phyloP scores from a whole-genome alignment of 2,329 filamentous ascomycete species.

The Microascus cirrosus region DNA sequence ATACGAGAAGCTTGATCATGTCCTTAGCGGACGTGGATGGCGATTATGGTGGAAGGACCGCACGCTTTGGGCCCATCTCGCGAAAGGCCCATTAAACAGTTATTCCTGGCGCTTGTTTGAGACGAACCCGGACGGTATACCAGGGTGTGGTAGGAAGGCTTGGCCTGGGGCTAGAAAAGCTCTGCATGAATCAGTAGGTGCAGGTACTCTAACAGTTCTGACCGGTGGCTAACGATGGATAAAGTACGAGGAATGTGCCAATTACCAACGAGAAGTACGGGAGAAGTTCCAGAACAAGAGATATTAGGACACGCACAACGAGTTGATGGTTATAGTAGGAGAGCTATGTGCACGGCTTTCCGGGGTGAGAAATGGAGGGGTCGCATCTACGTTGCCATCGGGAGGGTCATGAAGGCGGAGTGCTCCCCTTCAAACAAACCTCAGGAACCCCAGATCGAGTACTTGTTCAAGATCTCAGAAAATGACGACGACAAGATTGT shows the following conservation, averaged over 20 bases:
- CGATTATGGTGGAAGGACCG: constrained; percentile 13
- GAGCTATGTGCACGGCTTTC: no score
- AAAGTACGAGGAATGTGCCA: not conserved
- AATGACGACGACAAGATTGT: constrained; percentile 38
- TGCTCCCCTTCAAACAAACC: constrained; percentile 33
- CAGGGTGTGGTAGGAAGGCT: constrained; percentile 13
- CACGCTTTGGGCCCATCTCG: constrained; percentile 13
- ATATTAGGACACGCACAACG: not conserved
- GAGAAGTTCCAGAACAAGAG: not conserved
- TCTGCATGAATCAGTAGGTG: constrained; percentile 11
- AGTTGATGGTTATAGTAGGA: no score
- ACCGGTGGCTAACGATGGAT: not conserved
- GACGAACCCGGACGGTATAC: constrained; percentile 13
- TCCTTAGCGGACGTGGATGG: constrained; percentile 12
- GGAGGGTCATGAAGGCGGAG: constrained; percentile 38
- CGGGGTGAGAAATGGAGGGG: constrained; percentile 15
- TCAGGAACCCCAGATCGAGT: constrained; percentile 27
- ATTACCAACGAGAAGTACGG: not conserved
- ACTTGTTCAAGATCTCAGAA: constrained; percentile 30
- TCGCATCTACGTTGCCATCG: constrained; percentile 22
- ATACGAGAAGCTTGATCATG: constrained; percentile 14
- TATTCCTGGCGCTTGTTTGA: constrained; percentile 15
- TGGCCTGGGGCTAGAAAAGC: constrained; percentile 13
- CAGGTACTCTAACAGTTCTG: not conserved
- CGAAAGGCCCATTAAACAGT: constrained; percentile 14